Percentiles rank a stretch among this genome's conserved stretches.
Evolutionary conservation across 345 rosid species (phyloP).

Genomic region (Salix caprea): DNA sequence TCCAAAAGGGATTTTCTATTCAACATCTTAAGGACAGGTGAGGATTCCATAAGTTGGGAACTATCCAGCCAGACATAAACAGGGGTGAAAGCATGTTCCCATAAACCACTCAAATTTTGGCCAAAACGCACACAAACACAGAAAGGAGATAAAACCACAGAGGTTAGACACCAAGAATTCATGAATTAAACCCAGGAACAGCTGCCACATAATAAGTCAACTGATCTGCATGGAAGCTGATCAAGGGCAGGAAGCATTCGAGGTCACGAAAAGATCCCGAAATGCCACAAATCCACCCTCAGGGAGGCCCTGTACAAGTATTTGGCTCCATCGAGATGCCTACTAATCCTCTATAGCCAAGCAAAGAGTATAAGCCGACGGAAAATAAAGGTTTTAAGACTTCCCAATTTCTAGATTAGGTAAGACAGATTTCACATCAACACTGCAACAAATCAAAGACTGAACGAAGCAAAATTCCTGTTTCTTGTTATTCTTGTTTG

Average conservation of each 20-base stretch:
- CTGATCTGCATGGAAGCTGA: not conserved
- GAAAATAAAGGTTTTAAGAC: not conserved
- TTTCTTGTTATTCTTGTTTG: not conserved
- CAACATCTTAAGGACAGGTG: not conserved
- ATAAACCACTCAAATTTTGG: not conserved
- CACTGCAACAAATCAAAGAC: constrained; percentile 6
- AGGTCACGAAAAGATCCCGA: not conserved
- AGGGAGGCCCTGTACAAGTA: not conserved
- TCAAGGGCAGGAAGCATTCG: not conserved
- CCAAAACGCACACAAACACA: not conserved
- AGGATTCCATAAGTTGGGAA: not conserved
- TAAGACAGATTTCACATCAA: constrained; percentile 8
- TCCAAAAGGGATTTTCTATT: not conserved
- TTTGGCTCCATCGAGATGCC: not conserved
- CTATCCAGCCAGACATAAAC: not conserved
- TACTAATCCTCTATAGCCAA: not conserved
- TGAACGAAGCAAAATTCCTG: not conserved
- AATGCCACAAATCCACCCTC: not conserved
- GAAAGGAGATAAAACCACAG: not conserved
- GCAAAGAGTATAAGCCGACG: not conserved
- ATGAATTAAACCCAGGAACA: not conserved
- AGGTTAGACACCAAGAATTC: not conserved
- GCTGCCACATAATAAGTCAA: not conserved
- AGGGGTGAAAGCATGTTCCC: not conserved
- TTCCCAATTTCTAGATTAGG: not conserved